phyloP scores from a whole-genome alignment of 768 basidiomycete species.

The Hericium erinaceus region DNA sequence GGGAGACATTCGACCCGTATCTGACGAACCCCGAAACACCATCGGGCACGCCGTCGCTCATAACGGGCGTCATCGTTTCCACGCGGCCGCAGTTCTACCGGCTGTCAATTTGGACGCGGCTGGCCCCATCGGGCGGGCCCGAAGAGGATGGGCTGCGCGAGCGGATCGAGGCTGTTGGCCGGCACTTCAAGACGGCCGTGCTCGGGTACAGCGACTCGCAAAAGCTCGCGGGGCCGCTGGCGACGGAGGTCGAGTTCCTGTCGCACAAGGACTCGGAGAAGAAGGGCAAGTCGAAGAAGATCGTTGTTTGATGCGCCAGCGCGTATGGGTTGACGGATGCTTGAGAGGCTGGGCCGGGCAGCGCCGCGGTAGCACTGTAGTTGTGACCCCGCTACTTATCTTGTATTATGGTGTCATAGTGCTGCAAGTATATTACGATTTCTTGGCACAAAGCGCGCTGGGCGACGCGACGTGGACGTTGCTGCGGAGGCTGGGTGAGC shows the following conservation, averaged over 20 bases:
- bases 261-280: constrained; percentile 94
- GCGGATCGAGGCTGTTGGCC: constrained; percentile 77
- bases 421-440: not conserved
- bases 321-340: not conserved
- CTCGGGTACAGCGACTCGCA: constrained; percentile 71
- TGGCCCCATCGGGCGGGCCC: constrained; percentile 43
- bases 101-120: constrained; percentile 94
- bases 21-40: constrained; percentile 39
- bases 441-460: not conserved
- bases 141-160: constrained; percentile 57
- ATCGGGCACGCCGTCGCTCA: constrained; percentile 33
- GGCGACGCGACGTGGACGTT: not conserved
- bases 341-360: not conserved
- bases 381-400: constrained; percentile 4
- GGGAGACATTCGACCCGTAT: constrained; percentile 94
- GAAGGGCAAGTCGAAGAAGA: constrained; percentile 84
- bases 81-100: constrained; percentile 94
- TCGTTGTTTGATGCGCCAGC: constrained; percentile 41
- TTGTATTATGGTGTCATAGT: constrained; percentile 15
- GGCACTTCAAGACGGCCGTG: constrained; percentile 86
- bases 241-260: constrained; percentile 91
- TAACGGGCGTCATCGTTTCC: constrained; percentile 91
- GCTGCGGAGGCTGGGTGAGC: too few species aligned
- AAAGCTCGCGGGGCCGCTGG: constrained; percentile 75
- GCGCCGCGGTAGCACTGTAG: not conserved